Conservation (phyloP, 139 green algal genomes). For the Chlamydomonas sphaeroides region DNA sequence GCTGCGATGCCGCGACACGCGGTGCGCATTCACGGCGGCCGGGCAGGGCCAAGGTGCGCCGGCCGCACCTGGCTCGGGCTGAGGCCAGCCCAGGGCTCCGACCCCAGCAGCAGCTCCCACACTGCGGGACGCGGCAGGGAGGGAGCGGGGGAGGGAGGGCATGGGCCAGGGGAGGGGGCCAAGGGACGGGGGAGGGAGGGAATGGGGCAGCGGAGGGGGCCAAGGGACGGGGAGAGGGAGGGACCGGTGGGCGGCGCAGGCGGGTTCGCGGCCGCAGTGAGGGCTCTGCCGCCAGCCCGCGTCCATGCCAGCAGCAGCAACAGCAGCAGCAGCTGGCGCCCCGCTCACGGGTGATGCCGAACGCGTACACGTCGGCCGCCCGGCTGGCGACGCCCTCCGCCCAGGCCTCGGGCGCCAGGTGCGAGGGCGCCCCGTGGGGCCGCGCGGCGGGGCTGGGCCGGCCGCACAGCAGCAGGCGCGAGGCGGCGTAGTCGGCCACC, state of each 20-base stretch:
- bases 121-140: neutral
- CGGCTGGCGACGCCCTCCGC: neutral
- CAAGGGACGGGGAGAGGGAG: neutral
- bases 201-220: too few species aligned
- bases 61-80: neutral
- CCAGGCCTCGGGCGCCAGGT: slow-evolving; percentile 21
- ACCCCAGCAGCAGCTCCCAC: slow-evolving; percentile 9
- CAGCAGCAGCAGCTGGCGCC: too few species aligned
- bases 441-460: neutral
- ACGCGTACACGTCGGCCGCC: slow-evolving; percentile 10
- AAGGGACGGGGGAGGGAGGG: too few species aligned
- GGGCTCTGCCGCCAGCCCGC: neutral
- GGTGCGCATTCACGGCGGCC: too few species aligned
- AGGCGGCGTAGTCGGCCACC: slow-evolving; percentile 15
- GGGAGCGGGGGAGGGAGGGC: too few species aligned
- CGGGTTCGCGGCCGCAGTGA: too few species aligned
- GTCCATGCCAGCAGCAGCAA: neutral
- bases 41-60: too few species aligned
- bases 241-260: too few species aligned
- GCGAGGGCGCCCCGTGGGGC: slow-evolving; percentile 17
- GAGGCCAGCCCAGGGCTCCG: neutral
- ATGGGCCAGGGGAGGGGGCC: neutral
- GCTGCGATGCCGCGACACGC: too few species aligned
- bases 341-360: neutral
- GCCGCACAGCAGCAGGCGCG: slow-evolving; percentile 8